A percentile compares a stretch with the other conserved stretches of the same genome.
These are phyloP conservation scores for Avena atlantica DNA, from an alignment of 176 grass and related monocot species.

Conservation along the genomic window DNA sequence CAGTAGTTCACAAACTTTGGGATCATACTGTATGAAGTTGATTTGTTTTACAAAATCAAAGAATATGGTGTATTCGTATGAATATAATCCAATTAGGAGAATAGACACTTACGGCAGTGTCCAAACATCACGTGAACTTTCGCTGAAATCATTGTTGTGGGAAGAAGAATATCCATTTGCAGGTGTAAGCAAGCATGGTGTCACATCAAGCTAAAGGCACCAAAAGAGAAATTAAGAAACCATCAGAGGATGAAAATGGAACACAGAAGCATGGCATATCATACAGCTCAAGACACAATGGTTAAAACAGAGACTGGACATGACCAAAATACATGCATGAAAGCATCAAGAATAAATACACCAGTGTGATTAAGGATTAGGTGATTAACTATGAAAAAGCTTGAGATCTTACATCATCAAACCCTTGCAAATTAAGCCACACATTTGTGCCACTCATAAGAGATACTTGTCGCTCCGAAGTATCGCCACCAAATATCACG, in stretches of 20 bases:
- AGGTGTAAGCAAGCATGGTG: constrained; percentile 85
- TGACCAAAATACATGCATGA: neutral
- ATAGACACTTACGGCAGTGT: constrained; percentile 77
- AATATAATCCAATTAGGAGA: constrained; percentile 25
- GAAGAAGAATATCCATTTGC: constrained; percentile 61
- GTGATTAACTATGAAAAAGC: constrained; percentile 5
- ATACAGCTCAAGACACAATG: constrained; percentile 13
- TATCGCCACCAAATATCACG: constrained; percentile 92
- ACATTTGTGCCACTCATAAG: constrained; percentile 99
- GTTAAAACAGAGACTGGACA: constrained; percentile 33
- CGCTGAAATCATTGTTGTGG: constrained; percentile 45
- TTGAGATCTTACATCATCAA: constrained; percentile 81
- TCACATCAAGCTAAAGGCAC: constrained; percentile 83
- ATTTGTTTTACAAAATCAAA: constrained; percentile 7
- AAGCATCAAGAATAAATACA: constrained; percentile 8
- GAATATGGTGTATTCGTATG: neutral
- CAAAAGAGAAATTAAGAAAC: constrained; percentile 42
- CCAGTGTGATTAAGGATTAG: neutral
- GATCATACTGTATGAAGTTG: neutral
- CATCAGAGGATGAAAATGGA: constrained; percentile 13
- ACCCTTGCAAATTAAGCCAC: constrained; percentile 94
- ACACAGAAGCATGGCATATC: neutral
- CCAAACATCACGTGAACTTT: constrained; percentile 66
- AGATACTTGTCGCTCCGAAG: constrained; percentile 95
- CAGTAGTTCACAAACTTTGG: neutral